A percentile compares a stretch with the other conserved stretches of the same genome.
These are phyloP conservation scores for Ceratorhiza oryzae-sativae DNA, from an alignment of 1,284 basidiomycete species.

Conservation along the genomic window DNA sequence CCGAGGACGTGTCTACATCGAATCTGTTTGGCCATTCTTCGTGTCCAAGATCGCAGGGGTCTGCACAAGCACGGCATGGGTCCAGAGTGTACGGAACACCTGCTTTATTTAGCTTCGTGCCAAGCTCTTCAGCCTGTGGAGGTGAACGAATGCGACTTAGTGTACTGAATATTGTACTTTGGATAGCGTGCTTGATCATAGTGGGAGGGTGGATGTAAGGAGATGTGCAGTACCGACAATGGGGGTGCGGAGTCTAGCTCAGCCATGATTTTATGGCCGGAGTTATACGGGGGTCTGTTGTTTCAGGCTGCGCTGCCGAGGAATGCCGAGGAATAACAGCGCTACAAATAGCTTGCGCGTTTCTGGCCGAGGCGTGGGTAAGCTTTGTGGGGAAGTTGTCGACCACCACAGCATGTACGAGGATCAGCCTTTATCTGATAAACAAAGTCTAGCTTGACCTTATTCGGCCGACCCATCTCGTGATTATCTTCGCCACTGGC, in stretches of 20 bases:
- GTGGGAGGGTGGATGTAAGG: not conserved
- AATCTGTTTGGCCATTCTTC: constrained; percentile 74
- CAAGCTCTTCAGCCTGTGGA: constrained; percentile 48
- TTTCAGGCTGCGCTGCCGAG: not conserved
- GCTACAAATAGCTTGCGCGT: not conserved
- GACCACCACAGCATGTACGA: not conserved
- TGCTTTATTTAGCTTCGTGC: constrained; percentile 54
- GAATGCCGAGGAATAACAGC: not conserved
- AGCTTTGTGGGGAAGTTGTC: not conserved
- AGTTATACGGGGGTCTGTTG: not conserved
- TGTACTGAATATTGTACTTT: constrained; percentile 30
- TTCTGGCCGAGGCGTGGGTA: not conserved
- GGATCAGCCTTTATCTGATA: constrained; percentile 15
- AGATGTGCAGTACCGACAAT: constrained; percentile 31
- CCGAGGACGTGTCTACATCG: constrained; percentile 76
- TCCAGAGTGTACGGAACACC: constrained; percentile 72
- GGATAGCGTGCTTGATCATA: constrained; percentile 37
- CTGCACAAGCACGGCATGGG: constrained; percentile 75
- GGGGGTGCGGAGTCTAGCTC: constrained; percentile 12
- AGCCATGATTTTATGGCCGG: not conserved
- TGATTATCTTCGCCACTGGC: constrained; percentile 11
- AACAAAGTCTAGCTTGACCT: constrained; percentile 5
- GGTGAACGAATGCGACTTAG: constrained; percentile 33
- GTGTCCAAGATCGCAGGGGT: constrained; percentile 81
- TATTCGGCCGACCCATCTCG: not conserved